Base-by-base conservation (phyloP, 441 rosid species). In the Croton laevigatus region DNA sequence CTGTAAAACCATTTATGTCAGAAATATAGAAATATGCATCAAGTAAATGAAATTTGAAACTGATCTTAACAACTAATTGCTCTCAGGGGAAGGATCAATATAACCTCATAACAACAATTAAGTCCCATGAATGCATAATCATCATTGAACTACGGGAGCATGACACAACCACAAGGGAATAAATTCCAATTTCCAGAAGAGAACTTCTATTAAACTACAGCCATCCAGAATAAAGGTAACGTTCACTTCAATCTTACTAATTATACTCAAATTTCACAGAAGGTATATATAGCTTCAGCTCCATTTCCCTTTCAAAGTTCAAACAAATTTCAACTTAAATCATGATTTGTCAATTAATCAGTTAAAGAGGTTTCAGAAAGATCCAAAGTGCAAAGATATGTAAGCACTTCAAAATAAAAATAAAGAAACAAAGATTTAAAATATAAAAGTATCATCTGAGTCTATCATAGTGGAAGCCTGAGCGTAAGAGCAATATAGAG, bases 1-100 rank as follows among this genome's bases (percentile, higher is more conserved):
- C 89, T 85, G 81, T 65, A 34, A 60, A 72, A 68, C 51, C 65
- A 48, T 23, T 71, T 46, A 65, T 22, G 14, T 45, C 59, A 59
- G 54, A 19, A 53, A 60, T 51, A 46, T 37, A 11, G 62, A 22
- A 10, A 32, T 49, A 36, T 40, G 20, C 51, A 14, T 57, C 59
- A 9, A 66, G 19, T 5, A 38, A 53, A 42, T 53, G 42, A 48
- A 66, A 51, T 5, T 16, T 22, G 13, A 38, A 46, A 60, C 34
- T 19, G 8, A 40, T 22, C 13, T 71, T 20, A 62, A 40, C 5
- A 23, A 59, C n/a, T 23, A 37, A 27, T 7, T 51, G 54, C 20
- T 75, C 36, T 36, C 14, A 7, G 2, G 60, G 45, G 27, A 22
- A 59, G 22, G 60, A 32, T 54, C 36, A 36, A 5, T 36, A 11